Evolutionary conservation across 2,329 filamentous ascomycete species (phyloP).

Genomic region (Cercospora janseana): DNA sequence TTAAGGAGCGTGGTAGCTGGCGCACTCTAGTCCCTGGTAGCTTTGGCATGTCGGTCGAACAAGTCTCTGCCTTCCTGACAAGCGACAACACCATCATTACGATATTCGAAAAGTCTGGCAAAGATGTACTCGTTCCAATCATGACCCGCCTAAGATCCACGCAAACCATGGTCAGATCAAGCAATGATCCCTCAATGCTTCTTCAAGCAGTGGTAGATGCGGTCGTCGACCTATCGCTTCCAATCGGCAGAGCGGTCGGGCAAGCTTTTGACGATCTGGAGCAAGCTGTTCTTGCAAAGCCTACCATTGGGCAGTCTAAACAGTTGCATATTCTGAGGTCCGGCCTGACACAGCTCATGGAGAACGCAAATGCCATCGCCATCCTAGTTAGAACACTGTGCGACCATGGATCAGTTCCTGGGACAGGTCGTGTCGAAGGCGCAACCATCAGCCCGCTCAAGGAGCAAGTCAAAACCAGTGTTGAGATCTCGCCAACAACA

Average conservation of each 20-base stretch:
- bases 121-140: conserved; percentile 80
- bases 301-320: conserved; percentile 74
- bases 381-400: conserved; percentile 78
- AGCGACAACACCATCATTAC: conserved; percentile 85
- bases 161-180: conserved; percentile 79
- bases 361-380: conserved; percentile 76
- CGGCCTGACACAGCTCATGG: conserved; percentile 76
- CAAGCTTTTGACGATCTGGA: conserved; percentile 85
- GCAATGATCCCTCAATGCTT: conserved; percentile 83
- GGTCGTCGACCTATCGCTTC: conserved; percentile 85
- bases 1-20: conserved; percentile 15
- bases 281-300: conserved; percentile 77
- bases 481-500: conserved; percentile 75
- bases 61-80: conserved; percentile 85
- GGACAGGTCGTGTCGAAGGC: conserved; percentile 11
- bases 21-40: conserved; percentile 22
- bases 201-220: conserved; percentile 86
- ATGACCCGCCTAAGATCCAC: conserved; percentile 68
- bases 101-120: conserved; percentile 85
- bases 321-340: conserved; percentile 67
- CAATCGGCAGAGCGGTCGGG: conserved; percentile 77
- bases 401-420: conserved; percentile 65
- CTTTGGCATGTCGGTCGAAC: conserved; percentile 67
- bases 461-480: conserved; percentile 44
- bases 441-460: conserved; percentile 7